A percentile compares a stretch with the other conserved stretches of the same genome.
Conservation (phyloP, 129 eudicot species). For the carrot (Daucus carota) region DNA sequence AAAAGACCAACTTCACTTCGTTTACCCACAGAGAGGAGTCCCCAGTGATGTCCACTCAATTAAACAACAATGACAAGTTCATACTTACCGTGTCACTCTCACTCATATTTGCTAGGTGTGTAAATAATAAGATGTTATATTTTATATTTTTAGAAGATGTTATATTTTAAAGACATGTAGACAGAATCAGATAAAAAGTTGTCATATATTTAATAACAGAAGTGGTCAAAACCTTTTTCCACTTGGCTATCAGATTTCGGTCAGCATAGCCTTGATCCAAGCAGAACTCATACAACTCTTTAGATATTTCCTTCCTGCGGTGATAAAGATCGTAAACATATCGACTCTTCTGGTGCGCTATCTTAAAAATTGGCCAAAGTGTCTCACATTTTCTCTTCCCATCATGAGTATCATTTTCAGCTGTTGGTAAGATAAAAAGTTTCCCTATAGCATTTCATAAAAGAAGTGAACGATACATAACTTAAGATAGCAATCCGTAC, state of each 20-base stretch:
- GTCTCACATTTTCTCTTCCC: conserved; percentile 84
- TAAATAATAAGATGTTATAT: neutral
- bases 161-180: neutral
- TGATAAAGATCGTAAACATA: conserved; percentile 73
- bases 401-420: conserved; percentile 81
- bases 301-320: conserved; percentile 74
- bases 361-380: conserved; percentile 81
- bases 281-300: conserved; percentile 75
- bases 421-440: conserved; percentile 20
- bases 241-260: conserved; percentile 73
- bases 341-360: conserved; percentile 90
- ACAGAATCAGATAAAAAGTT: neutral
- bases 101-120: neutral
- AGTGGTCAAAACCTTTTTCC: conserved; percentile 61
- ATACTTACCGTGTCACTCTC: neutral
- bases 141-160: neutral
- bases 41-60: neutral
- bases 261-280: conserved; percentile 95
- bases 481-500: neutral
- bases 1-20: neutral
- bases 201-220: neutral
- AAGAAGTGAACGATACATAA: neutral
- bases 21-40: neutral
- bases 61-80: neutral
- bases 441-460: neutral